Base-by-base conservation (phyloP, 2,329 filamentous ascomycete species). In the Sordariomycetes sp. region DNA sequence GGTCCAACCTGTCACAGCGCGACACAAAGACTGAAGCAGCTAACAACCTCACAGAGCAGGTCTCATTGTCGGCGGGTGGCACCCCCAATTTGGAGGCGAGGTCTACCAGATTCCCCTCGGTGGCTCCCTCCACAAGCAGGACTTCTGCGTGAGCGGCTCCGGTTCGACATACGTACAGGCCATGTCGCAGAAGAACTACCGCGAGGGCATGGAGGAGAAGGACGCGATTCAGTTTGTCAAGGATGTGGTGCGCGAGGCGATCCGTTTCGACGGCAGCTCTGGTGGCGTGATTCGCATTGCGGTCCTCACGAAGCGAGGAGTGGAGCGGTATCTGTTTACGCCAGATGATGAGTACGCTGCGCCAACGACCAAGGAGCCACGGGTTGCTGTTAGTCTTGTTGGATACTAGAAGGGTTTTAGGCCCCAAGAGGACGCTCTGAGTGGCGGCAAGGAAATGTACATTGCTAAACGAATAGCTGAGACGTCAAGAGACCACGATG, bases 151-250 rank as follows among this genome's bases (percentile, higher is more conserved):
- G 52, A 88, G 87, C 47, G 92, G 92, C 30, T 96, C 90, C 15
- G 92, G 92, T 27, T 96, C 90, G 48, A 96, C 92, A 41, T 98
- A 98, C 70, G 98, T 98, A 62, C 98, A 96, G 70, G 92, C 92
- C 49, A 96, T 94, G 72, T 96, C 88, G 57, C 90, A 98, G 57
- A 81, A 86, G 38, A 78, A 98, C 70, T 98, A 92, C 92, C 79
- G 72, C 58, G 92, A 96, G 63, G 78, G 78, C 45, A 96, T 98
- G 88, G 86, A 82, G 34, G 86, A 96, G 69, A 72, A 77, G 36
- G 88, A 94, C 42, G 92, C 92, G 1, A 79, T 98, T 44, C 63
- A 79, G 26, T 98, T 98, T 52, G 92, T 98, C 57, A 95, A 94
- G 68, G 82, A 79, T 31, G 81, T 92, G 21, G 68, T 98, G 54